These are phyloP conservation scores for Fusarium chlamydosporum DNA, from an alignment of 2,329 filamentous ascomycete genomes.

Conservation along the genomic window DNA sequence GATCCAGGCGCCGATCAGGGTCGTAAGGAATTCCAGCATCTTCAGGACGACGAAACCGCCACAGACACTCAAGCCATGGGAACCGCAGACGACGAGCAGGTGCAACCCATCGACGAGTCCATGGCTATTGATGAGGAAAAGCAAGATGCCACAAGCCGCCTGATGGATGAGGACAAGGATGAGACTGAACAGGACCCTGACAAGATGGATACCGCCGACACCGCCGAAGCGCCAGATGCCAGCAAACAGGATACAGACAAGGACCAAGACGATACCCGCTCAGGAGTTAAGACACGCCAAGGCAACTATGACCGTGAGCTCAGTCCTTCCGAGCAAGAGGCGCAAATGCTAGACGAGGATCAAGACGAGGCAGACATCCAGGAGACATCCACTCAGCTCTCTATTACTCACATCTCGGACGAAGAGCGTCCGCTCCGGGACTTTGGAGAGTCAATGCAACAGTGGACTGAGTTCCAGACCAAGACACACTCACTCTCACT, in stretches of 20 bases:
- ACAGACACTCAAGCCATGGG: conserved; percentile 94
- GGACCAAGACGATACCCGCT: conserved; percentile 67
- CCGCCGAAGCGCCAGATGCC: conserved; percentile 57
- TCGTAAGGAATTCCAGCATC: conserved; percentile 91
- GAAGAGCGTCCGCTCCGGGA: conserved; percentile 61
- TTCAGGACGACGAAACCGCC: conserved; percentile 84
- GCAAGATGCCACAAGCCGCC: conserved; percentile 62
- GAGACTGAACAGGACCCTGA: conserved; percentile 62
- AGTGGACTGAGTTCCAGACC: conserved; percentile 89
- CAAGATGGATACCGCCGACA: conserved; percentile 60
- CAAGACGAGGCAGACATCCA: conserved; percentile 65
- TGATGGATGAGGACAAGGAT: conserved; percentile 70
- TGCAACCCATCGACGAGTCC: conserved; percentile 85
- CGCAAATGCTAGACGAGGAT: conserved; percentile 63
- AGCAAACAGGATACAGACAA: conserved; percentile 60
- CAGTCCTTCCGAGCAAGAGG: conserved; percentile 60
- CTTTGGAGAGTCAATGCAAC: conserved; percentile 72
- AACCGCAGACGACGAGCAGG: conserved; percentile 88
- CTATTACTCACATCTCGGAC: conserved; percentile 77
- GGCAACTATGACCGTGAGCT: conserved; percentile 70
- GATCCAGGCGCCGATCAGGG: conserved; percentile 69
- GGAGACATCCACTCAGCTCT: conserved; percentile 74
- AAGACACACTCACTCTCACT: conserved; percentile 89
- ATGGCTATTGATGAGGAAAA: conserved; percentile 85
- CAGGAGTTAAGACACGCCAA: conserved; percentile 72